Base-by-base conservation (phyloP, 331 rosid species). In the Malus hybrid region DNA sequence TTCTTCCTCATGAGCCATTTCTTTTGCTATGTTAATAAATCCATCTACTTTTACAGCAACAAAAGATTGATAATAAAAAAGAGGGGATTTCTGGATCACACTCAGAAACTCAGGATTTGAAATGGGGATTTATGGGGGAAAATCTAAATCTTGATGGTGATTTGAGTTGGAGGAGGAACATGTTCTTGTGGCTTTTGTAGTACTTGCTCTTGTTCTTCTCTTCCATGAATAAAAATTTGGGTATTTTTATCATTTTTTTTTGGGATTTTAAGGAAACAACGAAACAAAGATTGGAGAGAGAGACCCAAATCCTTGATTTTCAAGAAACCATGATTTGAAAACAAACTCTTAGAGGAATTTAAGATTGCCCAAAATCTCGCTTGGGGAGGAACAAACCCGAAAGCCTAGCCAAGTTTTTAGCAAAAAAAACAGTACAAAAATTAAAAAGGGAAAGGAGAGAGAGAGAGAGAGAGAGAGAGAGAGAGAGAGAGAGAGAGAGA, bases 1-100 rank as follows among this genome's bases (percentile, higher is more conserved):
- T 65, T 88, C 90, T 18, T 79, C 93, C 70, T 59, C 57, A 52
- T 80, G 85, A 52, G 81, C 80, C 96, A 89, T 90, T 68, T 59
- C 64, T 20, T 50, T 73, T 76, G 20, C 76, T 81, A 71, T 73
- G 72, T 71, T 59, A 9, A 24, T 24, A 20, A 59, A 22, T 76
- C 87, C 89, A 88, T 87, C 79, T 56, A 71, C 59, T 42, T 52
- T 60, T 15, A 48, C 39, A 52, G 52, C 57, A 18, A 32, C 48
- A 42, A 42, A 42, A 42, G 48, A 42, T 15, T 36, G 39, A 10
- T 36, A 76, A 36, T 10, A 61, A 52, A 19, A 52, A 52, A 16
- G 19, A 52, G 8, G 24, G 33, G 69, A 18, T 28, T 27, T 60
- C 27, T 16, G 48, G 57, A 52, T 46, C 82, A 79, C 48, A 42